Evolutionary conservation across 805 yeast genomes (phyloP), one percentile per base, ranked within the genome.

Genomic region (Kuraishia borneana): DNA sequence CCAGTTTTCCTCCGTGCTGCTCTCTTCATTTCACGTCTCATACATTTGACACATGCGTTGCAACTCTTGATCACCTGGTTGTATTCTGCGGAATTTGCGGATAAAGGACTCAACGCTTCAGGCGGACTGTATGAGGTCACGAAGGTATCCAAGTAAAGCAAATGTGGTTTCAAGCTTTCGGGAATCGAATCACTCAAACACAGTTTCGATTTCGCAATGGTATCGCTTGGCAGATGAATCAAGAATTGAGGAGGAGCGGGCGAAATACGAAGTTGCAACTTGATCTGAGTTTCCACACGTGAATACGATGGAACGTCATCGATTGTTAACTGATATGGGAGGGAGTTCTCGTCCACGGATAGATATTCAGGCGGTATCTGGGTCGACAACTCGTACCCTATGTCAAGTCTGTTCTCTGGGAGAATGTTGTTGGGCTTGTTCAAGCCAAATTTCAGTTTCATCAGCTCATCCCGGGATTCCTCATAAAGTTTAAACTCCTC

Each of bases 241-340:
- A 83, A 58, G 33, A 68, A 64, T 45, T 84, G 81, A 4, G 73
- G 67, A 1, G 95, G 94, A 1, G 89, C 73, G 1, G 96, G 95
- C 21, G 76, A 67, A 30, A 89, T 60, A 6, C 68, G 53, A 16
- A 89, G 57, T 30, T 68, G 67, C 29, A 94, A 61, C 53, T 85
- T 88, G 51, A 92, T 84, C 58, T 92, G 98, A 12, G 96, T 89
- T 57, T 89, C 98, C 5, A 89, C 98, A 43, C 98, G 72, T 9
- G 96, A 84, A 44, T 75, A 76, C 4, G 71, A 59, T 2, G 96
- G 96, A 30, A 89, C 62, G 34, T 76, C 80, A 6, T 64, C 54
- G 1, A 89, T 60, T 18, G 58, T 52, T 35, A 82, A 42, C 36
- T 64, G 59, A 50, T 70, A 76, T 1, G 73, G 73, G 34, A 68